Conservation (phyloP, 2,329 filamentous ascomycete genomes). For the Aspergillus novoparasiticus region DNA sequence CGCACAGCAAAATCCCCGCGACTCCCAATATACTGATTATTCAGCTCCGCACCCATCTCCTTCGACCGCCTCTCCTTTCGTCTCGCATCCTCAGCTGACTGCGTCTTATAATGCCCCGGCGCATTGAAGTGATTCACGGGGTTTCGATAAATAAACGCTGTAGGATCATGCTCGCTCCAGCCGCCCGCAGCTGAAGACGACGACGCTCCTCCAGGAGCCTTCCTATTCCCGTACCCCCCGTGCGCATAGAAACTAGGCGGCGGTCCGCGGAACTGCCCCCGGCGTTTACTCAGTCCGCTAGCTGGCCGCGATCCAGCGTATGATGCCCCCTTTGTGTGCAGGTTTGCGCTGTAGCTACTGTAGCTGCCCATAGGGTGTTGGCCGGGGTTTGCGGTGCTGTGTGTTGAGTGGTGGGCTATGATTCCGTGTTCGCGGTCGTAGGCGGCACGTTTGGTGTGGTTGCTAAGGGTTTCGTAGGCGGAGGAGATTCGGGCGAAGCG, state of each 20-base stretch:
- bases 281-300: conserved; percentile 75
- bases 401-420: conserved; percentile 34
- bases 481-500: conserved; percentile 84
- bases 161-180: conserved; percentile 31
- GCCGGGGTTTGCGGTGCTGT: conserved; percentile 32
- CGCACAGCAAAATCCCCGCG: conserved; percentile 34
- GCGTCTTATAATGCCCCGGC: conserved; percentile 71
- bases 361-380: conserved; percentile 55
- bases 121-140: conserved; percentile 79
- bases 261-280: conserved; percentile 77
- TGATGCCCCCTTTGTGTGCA: conserved; percentile 37
- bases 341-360: conserved; percentile 49
- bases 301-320: conserved; percentile 68
- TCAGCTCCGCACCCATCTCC: conserved; percentile 38
- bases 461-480: conserved; percentile 77
- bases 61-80: conserved; percentile 46
- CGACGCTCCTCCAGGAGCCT: conserved; percentile 13
- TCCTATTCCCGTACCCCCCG: conserved; percentile 70
- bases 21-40: conserved; percentile 26
- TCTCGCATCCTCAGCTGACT: conserved; percentile 63
- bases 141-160: conserved; percentile 45
- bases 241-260: conserved; percentile 85
- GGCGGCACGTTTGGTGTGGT: conserved; percentile 70
- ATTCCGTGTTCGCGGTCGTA: conserved; percentile 70
- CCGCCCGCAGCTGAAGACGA: conserved; percentile 13